Evolutionary conservation across 1,284 basidiomycete genomes (phyloP).

Genomic region (Bondarzewia mesenterica): DNA sequence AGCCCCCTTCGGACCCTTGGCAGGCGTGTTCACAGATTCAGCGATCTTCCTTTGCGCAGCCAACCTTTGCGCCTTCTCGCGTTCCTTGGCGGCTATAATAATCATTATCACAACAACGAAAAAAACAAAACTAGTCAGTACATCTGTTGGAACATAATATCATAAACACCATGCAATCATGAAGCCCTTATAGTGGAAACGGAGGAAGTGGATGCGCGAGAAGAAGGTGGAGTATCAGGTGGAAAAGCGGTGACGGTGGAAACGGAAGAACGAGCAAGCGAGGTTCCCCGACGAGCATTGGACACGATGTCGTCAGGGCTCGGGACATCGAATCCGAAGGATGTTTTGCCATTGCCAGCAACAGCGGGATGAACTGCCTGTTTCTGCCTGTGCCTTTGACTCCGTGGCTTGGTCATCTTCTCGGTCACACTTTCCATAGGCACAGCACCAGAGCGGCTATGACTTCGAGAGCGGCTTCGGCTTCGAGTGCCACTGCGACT

Average conservation of each 20-base stretch:
- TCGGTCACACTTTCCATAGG: conserved; percentile 2
- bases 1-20: conserved; percentile 24
- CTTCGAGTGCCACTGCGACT: conserved; percentile 8
- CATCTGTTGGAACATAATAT: conserved; percentile 29
- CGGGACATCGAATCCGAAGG: conserved; percentile 71
- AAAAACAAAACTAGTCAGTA: conserved; percentile 25
- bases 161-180: conserved; percentile 12
- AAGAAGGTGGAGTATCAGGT: conserved; percentile 4
- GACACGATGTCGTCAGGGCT: conserved; percentile 84
- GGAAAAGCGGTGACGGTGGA: conserved; percentile 11
- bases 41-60: conserved; percentile 35
- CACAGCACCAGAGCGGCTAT: background rate
- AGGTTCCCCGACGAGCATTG: conserved; percentile 71
- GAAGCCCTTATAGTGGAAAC: conserved; percentile 13
- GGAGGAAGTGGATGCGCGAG: conserved; percentile 9
- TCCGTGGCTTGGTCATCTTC: conserved; percentile 5
- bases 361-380: conserved; percentile 15
- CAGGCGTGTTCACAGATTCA: conserved; percentile 27
- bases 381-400: conserved; percentile 7
- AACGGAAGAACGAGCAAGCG: conserved; percentile 31
- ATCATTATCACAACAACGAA: conserved; percentile 28
- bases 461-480: background rate
- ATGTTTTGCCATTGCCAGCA: conserved; percentile 19
- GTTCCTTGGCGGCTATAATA: conserved; percentile 65
- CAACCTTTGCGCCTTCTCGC: conserved; percentile 61